Base-by-base conservation (phyloP, 257 asterid species). In the Rauvolfia tetraphylla region DNA sequence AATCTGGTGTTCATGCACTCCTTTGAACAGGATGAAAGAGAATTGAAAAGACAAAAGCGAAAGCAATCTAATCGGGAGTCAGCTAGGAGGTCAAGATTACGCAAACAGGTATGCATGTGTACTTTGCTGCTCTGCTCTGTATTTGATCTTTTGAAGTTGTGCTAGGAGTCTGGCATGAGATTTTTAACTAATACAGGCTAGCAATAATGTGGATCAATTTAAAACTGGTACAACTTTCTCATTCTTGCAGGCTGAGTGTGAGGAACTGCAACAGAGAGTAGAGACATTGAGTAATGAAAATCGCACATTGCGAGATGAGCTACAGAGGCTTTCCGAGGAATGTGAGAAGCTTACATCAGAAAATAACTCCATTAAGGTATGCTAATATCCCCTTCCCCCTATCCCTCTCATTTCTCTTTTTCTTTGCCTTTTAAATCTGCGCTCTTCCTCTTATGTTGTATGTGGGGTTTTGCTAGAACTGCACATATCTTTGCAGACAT, bases 61-160 rank as follows among this genome's bases (percentile, higher is more conserved):
- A 95, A 95, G 85, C 99, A 91, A 81, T 95, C 98, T 39, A 95
- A 95, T 79, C 86, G 99, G 69, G 99, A 95, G 91, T 95, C 99
- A 75, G 99, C 99, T 74, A 87, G 99, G 82, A 90, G 99, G 67
- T 93, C 99, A 79, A 90, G 99, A 80, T 83, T 95, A 72, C 95
- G 98, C 54, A 95, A 95, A 84, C 99, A 95, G 97, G 99, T 93
- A 79, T 29, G 46, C 68, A 9, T 38, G 31, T 7, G 7, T 49
- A 38, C 36, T 17, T 65, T 5, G 38, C 54, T 36, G 49, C 33
- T 6, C n/a, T 49, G 46, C 49, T 34, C 36, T 41, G 13, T 73
- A 18, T 66, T 66, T 11, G 18, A 29, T 22, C 34, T 34, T 14
- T 14, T 41, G 4, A 33, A 65, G 22, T 38, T 34, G 23, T 17